Percentiles rank a stretch among this genome's conserved stretches.
phyloP scores from a whole-genome alignment of 257 asterid species.

The Solanum paucissectum region DNA sequence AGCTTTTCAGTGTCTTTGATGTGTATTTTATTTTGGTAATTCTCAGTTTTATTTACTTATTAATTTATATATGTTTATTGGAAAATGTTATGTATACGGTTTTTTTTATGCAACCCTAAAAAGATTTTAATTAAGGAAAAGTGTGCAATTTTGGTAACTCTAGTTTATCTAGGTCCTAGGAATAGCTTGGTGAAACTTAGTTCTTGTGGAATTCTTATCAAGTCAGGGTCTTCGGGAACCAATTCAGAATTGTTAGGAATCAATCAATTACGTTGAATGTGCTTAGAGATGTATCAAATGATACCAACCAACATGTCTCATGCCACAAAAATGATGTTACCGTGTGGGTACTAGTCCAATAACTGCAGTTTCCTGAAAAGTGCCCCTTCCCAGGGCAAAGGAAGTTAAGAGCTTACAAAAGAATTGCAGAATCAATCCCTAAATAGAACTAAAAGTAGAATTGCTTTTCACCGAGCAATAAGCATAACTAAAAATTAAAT shows the following conservation, averaged over 20 bases:
- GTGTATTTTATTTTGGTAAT: no score
- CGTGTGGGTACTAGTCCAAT: neutral
- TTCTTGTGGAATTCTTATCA: neutral
- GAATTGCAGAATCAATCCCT: no score
- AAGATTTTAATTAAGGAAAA: no score
- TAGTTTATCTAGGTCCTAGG: neutral
- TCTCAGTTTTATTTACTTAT: no score
- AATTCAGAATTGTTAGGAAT: neutral
- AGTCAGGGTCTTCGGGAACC: neutral
- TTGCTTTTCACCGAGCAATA: neutral
- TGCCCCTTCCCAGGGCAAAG: neutral
- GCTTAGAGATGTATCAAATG: neutral
- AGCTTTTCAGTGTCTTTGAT: no score
- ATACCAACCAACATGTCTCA: neutral
- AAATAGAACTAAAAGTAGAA: neutral
- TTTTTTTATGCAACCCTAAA: no score
- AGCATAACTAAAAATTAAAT: neutral
- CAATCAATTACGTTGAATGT: neutral
- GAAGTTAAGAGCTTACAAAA: neutral
- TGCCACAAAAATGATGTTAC: neutral
- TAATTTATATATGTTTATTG: no score
- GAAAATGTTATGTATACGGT: no score
- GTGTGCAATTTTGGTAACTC: no score
- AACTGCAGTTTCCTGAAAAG: neutral
- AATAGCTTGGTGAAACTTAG: neutral